A percentile compares a stretch with the other conserved stretches of the same genome.
Conservation (phyloP, 148 eudicot genomes). For the Fallopia convolvulus region DNA sequence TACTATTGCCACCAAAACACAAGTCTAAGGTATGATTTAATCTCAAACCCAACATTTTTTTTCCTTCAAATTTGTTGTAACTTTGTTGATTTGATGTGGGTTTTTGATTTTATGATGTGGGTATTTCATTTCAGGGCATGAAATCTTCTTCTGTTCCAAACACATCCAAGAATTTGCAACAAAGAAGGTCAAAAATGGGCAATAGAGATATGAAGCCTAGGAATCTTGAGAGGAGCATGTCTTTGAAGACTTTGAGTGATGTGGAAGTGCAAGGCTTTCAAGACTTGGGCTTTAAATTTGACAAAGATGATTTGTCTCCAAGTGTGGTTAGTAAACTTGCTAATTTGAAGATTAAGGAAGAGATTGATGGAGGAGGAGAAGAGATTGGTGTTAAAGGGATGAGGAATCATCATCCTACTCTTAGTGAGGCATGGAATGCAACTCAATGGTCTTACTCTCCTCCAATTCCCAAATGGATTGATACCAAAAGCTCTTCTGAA, state of each 20-base stretch:
- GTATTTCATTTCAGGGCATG: constrained; percentile 25
- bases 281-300: constrained; percentile 31
- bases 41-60: too few species aligned
- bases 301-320: constrained; percentile 22
- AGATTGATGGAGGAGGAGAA: constrained; percentile 11
- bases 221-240: constrained; percentile 19
- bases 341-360: constrained; percentile 30
- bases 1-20: constrained; percentile 8
- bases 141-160: constrained; percentile 18
- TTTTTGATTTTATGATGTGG: not conserved
- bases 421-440: constrained; percentile 24
- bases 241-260: constrained; percentile 29
- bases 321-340: constrained; percentile 23
- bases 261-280: constrained; percentile 27
- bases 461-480: constrained; percentile 30
- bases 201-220: constrained; percentile 8
- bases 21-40: constrained; percentile 45
- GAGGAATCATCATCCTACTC: constrained; percentile 22
- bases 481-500: constrained; percentile 32
- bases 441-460: constrained; percentile 18
- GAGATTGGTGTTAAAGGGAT: not conserved
- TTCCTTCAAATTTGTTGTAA: not conserved
- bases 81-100: not conserved
- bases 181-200: constrained; percentile 14
- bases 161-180: constrained; percentile 29